Percentiles rank a stretch among this genome's conserved stretches.
Evolutionary conservation across 371 early-diverging fungal species (phyloP).

Genomic region (Rhizopus sp.): DNA sequence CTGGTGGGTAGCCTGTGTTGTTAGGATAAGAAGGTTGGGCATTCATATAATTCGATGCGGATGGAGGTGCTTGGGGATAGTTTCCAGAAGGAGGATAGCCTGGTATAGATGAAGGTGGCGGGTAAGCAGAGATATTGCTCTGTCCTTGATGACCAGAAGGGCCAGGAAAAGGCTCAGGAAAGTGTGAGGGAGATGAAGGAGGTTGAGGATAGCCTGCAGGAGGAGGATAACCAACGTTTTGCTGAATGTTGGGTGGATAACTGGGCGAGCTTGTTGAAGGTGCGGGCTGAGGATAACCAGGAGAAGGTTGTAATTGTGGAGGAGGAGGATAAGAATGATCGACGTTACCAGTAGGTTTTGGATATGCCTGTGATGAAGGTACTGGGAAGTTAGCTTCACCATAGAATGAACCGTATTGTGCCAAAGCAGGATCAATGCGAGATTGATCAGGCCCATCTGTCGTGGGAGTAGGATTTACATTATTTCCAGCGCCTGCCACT

Average conservation of each 20-base stretch:
- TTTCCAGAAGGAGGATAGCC: constrained; percentile 13
- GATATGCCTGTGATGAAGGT: background rate
- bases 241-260: background rate
- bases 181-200: background rate
- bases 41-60: background rate
- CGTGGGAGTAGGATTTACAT: constrained; percentile 16
- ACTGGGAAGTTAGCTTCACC: constrained; percentile 9
- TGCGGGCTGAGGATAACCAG: constrained; percentile 15
- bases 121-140: background rate
- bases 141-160: background rate
- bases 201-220: constrained; percentile 4
- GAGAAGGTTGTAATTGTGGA: background rate
- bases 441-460: constrained; percentile 13
- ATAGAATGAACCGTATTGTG: constrained; percentile 31
- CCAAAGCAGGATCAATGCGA: constrained; percentile 19
- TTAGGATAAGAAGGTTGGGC: too few species aligned
- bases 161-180: background rate
- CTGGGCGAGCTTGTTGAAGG: constrained; percentile 5
- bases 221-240: background rate
- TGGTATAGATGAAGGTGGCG: constrained; percentile 9
- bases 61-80: background rate
- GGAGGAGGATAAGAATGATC: background rate
- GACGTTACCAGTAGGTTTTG: background rate
- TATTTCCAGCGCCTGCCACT: constrained; percentile 43
- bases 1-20: too few species aligned